Evolutionary conservation across 2,329 filamentous ascomycete genomes (phyloP), one percentile per base, ranked within the genome.

Genomic region (Fusarium chuoi): DNA sequence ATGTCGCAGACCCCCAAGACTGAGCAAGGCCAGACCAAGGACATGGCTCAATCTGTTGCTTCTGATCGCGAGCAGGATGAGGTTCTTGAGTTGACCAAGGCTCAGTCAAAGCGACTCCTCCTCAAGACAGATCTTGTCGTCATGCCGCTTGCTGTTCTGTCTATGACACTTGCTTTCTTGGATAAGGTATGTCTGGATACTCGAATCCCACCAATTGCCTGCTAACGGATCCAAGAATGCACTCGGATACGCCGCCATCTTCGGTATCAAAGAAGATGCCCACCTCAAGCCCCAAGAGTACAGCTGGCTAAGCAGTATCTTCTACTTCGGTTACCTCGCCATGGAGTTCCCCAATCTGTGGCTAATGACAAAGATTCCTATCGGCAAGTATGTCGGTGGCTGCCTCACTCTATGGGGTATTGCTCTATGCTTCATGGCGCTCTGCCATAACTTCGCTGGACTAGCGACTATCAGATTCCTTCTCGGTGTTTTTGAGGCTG

Each of bases 281-380:
- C 45, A 79, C 48, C 78, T 81, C 39, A 65, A 77, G 5, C 82
- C 80, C 46, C 77, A 81, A 48, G 80, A 93, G 82, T 94, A 91
- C 78, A 88, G 87, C 28, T 94, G 92, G 92, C 84, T 94, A 1
- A 78, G 81, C 48, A 81, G 80, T 17, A 79, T 83, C 48, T 82
- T 84, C 52, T 84, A 84, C 75, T 79, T 84, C 35, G 83, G 83
- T 33, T 88, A 89, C 74, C 83, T 89, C 3, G 79, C 82, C 18
- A 86, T 84, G 77, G 84, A 86, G 22, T 88, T 86, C 65, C 85
- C 87, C 0, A 86, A 46, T 1, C 45, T 77, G 0, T 75, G 75
- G 75, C 22, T 79, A 0, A 73, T 78, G 64, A 74, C 70, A 0
- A 71, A 68, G 4, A 62, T 78, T 0, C 75, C 73, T 0, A 65